Conservation (phyloP, 345 rosid genomes). For the Mallotus nudiflorus region DNA sequence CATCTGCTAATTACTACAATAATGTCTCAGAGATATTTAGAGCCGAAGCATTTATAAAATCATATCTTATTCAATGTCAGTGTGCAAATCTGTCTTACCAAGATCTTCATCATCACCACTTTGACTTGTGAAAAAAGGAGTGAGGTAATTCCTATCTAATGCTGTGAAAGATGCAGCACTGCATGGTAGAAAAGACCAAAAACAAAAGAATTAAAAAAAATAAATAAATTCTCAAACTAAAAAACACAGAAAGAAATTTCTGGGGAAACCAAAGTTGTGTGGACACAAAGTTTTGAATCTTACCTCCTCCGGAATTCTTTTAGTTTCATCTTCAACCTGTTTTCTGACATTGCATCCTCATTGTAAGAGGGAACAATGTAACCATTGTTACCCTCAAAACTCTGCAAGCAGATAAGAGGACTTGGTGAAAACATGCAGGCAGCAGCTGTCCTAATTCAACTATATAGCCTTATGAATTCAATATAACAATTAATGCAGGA, state of each 20-base stretch:
- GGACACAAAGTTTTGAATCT: slow-evolving; percentile 13
- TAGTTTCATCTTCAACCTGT: slow-evolving; percentile 72
- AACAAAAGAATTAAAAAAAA: background rate
- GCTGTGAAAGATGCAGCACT: slow-evolving; percentile 81
- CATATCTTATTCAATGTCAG: background rate
- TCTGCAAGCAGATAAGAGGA: slow-evolving; percentile 37
- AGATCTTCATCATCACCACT: slow-evolving; percentile 65
- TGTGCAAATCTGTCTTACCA: slow-evolving; percentile 38
- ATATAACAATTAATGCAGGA: background rate
- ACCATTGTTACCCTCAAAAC: slow-evolving; percentile 53
- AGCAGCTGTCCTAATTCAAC: background rate
- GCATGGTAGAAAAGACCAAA: slow-evolving; percentile 18
- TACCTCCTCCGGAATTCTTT: slow-evolving; percentile 84
- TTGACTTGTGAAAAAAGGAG: slow-evolving; percentile 84
- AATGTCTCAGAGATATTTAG: background rate
- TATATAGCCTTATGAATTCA: background rate
- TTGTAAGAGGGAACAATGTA: slow-evolving; percentile 61
- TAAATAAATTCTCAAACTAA: background rate
- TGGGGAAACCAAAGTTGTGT: background rate
- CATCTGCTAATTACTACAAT: background rate
- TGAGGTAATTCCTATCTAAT: slow-evolving; percentile 74
- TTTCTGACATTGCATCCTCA: slow-evolving; percentile 69
- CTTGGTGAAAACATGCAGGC: background rate
- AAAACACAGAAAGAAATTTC: background rate
- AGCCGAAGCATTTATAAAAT: background rate